Base-by-base conservation (phyloP, 108 stramenopile genomes). In the Epipyxis sp. region DNA sequence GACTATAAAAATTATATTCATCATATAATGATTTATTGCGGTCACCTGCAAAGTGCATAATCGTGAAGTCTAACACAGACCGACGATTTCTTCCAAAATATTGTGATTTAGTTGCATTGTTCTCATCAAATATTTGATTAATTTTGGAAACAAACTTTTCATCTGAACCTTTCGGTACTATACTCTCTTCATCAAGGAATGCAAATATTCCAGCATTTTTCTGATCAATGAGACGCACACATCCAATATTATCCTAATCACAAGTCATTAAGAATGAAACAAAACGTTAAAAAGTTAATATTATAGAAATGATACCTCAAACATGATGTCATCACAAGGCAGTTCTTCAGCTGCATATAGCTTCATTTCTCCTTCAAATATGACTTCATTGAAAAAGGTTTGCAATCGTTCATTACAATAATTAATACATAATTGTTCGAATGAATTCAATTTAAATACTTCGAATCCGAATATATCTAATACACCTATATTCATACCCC, bases 91-190 rank as follows among this genome's bases (percentile, higher is more conserved):
- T 13, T 34, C 13, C n/a, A 37, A 74, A 74, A 32, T 30, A 74
- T 16, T 10, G 44, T 6, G 71, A 74, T 37, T 74, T 74, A 32
- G 71, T 74, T 13, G 71, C 6, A 37, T 37, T 42, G 6, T 27
- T 37, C 71, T 74, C 71, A 37, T 74, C 71, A 32, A 74, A 74
- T 10, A 57, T 27, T 42, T 29, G 44, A 32, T 74, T 46, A 16
- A 74, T 13, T 37, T 57, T 74, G 32, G 46, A 54, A 39, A 74
- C 71, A 37, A 95, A 94, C 54, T 92, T 91, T 69, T 93, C 78
- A 77, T 98, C 97, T 1, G 90, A 91, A 3, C 90, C 92, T n/a
- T 86, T 82, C 42, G 97, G 95, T 59, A 93, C 84, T 35, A 91
- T 90, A 69, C 95, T 95, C 71, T 95, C 92, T 68, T 98, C 97